phyloP scores from a whole-genome alignment of 371 early-diverging fungal genomes.

The Gilbertella persicaria region DNA sequence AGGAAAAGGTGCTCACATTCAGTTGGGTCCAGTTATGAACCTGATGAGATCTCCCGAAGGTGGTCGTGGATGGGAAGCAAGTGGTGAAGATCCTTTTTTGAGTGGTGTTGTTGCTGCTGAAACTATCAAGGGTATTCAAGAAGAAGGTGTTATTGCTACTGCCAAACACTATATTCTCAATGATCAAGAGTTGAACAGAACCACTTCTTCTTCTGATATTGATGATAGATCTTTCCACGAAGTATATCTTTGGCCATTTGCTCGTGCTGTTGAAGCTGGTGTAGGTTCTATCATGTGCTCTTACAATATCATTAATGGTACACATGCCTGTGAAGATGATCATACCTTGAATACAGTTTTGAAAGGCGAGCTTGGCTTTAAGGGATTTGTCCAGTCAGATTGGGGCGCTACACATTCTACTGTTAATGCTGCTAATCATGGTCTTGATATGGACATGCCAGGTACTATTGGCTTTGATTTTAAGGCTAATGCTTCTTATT shows the following conservation, averaged over 20 bases:
- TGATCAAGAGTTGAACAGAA: constrained; percentile 48
- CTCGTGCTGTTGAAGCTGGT: constrained; percentile 53
- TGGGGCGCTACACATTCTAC: constrained; percentile 36
- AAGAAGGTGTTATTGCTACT: constrained; percentile 51
- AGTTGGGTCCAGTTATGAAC: constrained; percentile 55
- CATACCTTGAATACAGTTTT: constrained; percentile 36
- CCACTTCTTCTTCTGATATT: constrained; percentile 28
- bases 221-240: constrained; percentile 60
- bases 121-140: constrained; percentile 42
- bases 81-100: constrained; percentile 67
- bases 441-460: constrained; percentile 46
- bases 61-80: too few species aligned
- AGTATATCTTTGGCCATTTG: constrained; percentile 59
- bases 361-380: constrained; percentile 49
- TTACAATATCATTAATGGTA: constrained; percentile 53
- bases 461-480: constrained; percentile 17
- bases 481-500: constrained; percentile 24
- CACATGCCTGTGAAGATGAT: constrained; percentile 50
- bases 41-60: constrained; percentile 45
- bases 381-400: constrained; percentile 35
- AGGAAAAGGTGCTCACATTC: constrained; percentile 50
- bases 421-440: constrained; percentile 35
- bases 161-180: constrained; percentile 56
- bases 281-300: constrained; percentile 57
- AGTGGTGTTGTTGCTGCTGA: constrained; percentile 35